Evolutionary conservation across 2,329 filamentous ascomycete species (phyloP), one percentile per base, ranked within the genome.

Genomic region (Xylariaceae sp.): DNA sequence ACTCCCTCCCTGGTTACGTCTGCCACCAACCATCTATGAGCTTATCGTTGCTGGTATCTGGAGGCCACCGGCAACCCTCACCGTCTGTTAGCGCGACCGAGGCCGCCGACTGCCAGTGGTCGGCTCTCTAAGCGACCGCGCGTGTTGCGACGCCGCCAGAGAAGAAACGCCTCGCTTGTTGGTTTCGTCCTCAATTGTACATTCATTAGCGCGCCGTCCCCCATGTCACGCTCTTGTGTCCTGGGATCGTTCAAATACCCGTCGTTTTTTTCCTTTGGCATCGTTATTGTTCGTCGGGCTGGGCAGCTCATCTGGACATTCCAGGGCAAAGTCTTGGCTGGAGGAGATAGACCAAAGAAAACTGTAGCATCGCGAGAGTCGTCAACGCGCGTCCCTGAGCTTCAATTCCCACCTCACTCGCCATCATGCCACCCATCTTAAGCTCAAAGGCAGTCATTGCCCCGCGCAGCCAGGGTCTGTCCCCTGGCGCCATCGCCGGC

Each of bases 401-500:
- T 16, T 50, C 32, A 32, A 33, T 50, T 43, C 41, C 18, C 24
- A n/a, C 21, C 11, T 44, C 44, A 29, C 26, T 18, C 24, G 41
- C 23, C 21, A 10, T 6, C 15, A 43, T 53, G 37, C 45, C 59
- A 36, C 51, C 62, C 41, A 53, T 41, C 44, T 50, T 62, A 41
- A 40, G 39, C 18, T 33, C 61, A 21, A 55, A 57, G 36, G 27
- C 58, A 33, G 57, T 51, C 56, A 60, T 67, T 18, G 53, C 44
- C 42, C 59, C 59, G 48, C 67, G 68, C 48, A 62, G 58, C 35
- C 50, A 59, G 49, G 53, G 56, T 27, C 27, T 68, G 26, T 67
- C 67, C 16, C 49, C 64, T 9, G 68, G 68, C 32, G 67, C 57
- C 18, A 69, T 70, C 51, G 68, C 67, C 41, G 68, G 68, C 18